Conservation (phyloP, 768 basidiomycete species). For the Cubamyces lactineus region DNA sequence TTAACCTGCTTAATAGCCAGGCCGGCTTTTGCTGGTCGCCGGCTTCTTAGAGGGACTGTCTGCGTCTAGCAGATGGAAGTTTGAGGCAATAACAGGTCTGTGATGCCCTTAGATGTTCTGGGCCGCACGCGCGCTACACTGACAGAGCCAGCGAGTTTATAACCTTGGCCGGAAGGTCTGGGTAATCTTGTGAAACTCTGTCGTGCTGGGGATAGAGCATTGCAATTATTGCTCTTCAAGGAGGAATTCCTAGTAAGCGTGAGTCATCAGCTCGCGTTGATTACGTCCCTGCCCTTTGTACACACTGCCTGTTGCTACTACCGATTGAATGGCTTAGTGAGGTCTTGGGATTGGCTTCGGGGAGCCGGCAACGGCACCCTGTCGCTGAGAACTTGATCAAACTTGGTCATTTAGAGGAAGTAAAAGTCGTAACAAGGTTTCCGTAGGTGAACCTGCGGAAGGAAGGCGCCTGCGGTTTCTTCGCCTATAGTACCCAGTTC, state of each 20-base stretch:
- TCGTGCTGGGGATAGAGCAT: constrained; percentile 88
- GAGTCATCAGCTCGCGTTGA: constrained; percentile 89
- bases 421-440: too few species aligned
- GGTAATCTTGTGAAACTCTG: constrained; percentile 81
- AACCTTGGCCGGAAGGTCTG: constrained; percentile 77
- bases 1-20: constrained; percentile 92
- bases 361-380: constrained; percentile 54
- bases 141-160: constrained; percentile 85
- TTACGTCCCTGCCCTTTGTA: constrained; percentile 92
- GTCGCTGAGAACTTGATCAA: too few species aligned
- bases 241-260: constrained; percentile 88
- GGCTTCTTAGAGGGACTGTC: constrained; percentile 89
- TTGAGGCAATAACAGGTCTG: constrained; percentile 92
- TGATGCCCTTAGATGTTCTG: constrained; percentile 92
- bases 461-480: constrained; percentile 46
- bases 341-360: constrained; percentile 79
- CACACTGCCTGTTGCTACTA: constrained; percentile 90
- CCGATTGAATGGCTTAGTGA: constrained; percentile 91
- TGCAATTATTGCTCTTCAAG: constrained; percentile 93
- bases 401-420: too few species aligned
- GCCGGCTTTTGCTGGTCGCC: constrained; percentile 67
- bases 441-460: too few species aligned
- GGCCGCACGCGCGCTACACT: constrained; percentile 88
- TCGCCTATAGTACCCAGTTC: constrained; percentile 42
- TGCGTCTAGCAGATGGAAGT: constrained; percentile 81